Conservation (phyloP, 2,329 filamentous ascomycete species). For the Pseudogymnoascus sp. region DNA sequence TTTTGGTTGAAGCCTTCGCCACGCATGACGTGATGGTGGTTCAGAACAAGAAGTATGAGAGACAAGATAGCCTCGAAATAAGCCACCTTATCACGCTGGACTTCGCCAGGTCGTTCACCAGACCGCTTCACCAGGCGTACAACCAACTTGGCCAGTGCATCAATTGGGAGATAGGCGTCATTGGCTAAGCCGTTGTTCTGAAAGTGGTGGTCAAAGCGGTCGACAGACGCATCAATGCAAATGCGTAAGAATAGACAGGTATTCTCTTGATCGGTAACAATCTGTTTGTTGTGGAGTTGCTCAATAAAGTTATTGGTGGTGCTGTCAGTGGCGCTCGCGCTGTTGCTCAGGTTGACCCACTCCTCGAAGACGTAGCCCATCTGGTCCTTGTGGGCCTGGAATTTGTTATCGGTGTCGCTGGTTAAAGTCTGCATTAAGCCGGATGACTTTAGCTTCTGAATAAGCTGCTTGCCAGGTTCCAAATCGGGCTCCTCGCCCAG, state of each 20-base stretch:
- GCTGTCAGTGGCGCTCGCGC: slow-evolving; percentile 66
- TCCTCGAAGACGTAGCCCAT: slow-evolving; percentile 94
- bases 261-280: slow-evolving; percentile 67
- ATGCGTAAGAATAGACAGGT: slow-evolving; percentile 71
- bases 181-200: slow-evolving; percentile 48
- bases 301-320: slow-evolving; percentile 68
- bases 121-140: slow-evolving; percentile 67
- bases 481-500: slow-evolving; percentile 63
- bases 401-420: slow-evolving; percentile 46
- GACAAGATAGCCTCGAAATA: slow-evolving; percentile 73
- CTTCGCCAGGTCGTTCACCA: slow-evolving; percentile 48
- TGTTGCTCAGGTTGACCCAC: slow-evolving; percentile 78
- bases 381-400: slow-evolving; percentile 61
- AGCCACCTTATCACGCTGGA: slow-evolving; percentile 53
- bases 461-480: slow-evolving; percentile 59
- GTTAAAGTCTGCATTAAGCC: slow-evolving; percentile 44
- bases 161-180: slow-evolving; percentile 54
- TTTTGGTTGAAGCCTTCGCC: slow-evolving; percentile 78
- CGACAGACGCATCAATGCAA: slow-evolving; percentile 71
- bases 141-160: slow-evolving; percentile 76
- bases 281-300: slow-evolving; percentile 66
- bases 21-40: slow-evolving; percentile 73
- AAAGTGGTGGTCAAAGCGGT: slow-evolving; percentile 64
- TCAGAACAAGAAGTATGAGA: slow-evolving; percentile 71
- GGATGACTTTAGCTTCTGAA: slow-evolving; percentile 50